phyloP scores from a whole-genome alignment of 2,329 filamentous ascomycete species.

The Pseudogymnoascus sp. region DNA sequence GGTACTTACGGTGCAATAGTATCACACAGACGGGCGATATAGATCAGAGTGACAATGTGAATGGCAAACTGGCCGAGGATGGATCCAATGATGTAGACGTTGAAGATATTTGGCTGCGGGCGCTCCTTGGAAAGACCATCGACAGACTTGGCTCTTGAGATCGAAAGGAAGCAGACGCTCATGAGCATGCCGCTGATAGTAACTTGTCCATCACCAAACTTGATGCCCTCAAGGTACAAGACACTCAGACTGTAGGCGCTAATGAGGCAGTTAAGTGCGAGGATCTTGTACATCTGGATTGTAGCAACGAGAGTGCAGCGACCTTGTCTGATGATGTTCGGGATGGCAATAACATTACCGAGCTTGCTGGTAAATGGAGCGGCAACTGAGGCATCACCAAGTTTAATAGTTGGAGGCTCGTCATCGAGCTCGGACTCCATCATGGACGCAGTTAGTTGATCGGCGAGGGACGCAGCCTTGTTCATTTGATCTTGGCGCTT shows the following conservation, averaged over 20 bases:
- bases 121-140: constrained; percentile 94
- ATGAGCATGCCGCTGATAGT: constrained; percentile 99
- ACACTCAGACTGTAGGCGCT: constrained; percentile 96
- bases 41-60: constrained; percentile 89
- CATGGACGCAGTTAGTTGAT: constrained; percentile 79
- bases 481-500: constrained; percentile 59
- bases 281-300: constrained; percentile 99
- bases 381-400: constrained; percentile 93
- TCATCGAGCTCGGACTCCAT: constrained; percentile 82
- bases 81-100: constrained; percentile 95
- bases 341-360: constrained; percentile 91
- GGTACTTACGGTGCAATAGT: constrained; percentile 69
- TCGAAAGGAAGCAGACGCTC: constrained; percentile 98
- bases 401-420: constrained; percentile 91
- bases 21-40: constrained; percentile 85
- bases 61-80: constrained; percentile 96
- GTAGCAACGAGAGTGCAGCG: constrained; percentile 96
- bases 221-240: constrained; percentile 94
- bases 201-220: constrained; percentile 96
- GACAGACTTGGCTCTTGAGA: constrained; percentile 93
- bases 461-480: constrained; percentile 71
- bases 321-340: constrained; percentile 96
- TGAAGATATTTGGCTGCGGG: constrained; percentile 98
- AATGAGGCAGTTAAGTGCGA: constrained; percentile 94
- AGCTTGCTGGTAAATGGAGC: constrained; percentile 97